These are phyloP conservation scores for Aspergillus sp. DNA, from an alignment of 2,329 filamentous ascomycete species.

Conservation along the genomic window DNA sequence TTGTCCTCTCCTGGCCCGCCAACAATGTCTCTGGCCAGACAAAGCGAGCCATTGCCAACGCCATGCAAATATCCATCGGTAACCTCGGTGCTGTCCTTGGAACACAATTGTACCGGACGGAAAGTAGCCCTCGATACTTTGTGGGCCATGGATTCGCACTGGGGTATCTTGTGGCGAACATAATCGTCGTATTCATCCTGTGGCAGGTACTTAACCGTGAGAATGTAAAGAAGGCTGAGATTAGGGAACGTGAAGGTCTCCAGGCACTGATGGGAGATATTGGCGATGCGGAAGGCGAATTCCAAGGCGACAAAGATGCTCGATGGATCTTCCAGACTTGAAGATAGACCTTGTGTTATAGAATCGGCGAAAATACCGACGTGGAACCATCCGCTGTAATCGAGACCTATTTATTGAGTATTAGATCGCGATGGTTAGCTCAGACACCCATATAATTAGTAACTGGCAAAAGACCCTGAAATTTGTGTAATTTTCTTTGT, in stretches of 20 bases:
- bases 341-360: conserved; percentile 4
- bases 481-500: neutral
- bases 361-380: neutral
- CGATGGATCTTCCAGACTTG: conserved; percentile 67
- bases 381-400: neutral
- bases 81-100: conserved; percentile 68
- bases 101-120: conserved; percentile 66
- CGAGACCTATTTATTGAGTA: neutral
- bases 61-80: conserved; percentile 70
- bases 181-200: conserved; percentile 53
- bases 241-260: conserved; percentile 42
- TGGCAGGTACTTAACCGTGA: conserved; percentile 58
- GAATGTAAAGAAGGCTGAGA: conserved; percentile 55
- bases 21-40: conserved; percentile 72
- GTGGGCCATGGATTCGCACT: conserved; percentile 68
- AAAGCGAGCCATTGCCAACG: conserved; percentile 67
- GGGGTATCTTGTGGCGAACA: conserved; percentile 62
- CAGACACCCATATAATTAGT: neutral
- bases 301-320: conserved; percentile 62
- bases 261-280: conserved; percentile 42
- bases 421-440: neutral
- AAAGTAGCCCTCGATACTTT: conserved; percentile 62
- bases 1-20: conserved; percentile 68
- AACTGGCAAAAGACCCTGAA: neutral
- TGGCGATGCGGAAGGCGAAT: conserved; percentile 52